phyloP scores from a whole-genome alignment of 2,329 filamentous ascomycete genomes.

The Botrytis byssoidea region DNA sequence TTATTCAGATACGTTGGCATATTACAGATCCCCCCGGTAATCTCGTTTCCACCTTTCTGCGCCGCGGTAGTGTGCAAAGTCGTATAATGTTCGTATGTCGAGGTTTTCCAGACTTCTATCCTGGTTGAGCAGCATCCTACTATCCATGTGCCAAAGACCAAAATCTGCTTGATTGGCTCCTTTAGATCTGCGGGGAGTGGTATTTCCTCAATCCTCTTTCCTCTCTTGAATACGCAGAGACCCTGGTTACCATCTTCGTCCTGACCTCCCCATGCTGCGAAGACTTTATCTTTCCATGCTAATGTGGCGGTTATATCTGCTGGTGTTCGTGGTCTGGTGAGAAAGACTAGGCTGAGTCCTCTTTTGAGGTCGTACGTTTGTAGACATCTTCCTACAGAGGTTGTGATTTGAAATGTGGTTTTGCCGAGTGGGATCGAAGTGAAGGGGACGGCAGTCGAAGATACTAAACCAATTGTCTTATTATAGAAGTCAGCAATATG shows the following conservation, averaged over 20 bases:
- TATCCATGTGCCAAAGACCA: slow-evolving; percentile 90
- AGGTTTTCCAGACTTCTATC: slow-evolving; percentile 86
- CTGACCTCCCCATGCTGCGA: slow-evolving; percentile 82
- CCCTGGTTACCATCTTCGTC: slow-evolving; percentile 57
- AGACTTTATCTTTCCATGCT: slow-evolving; percentile 82
- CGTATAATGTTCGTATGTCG: slow-evolving; percentile 84
- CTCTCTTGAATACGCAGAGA: slow-evolving; percentile 88
- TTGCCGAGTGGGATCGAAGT: slow-evolving; percentile 86
- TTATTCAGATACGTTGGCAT: slow-evolving; percentile 98
- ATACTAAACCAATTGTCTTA: slow-evolving; percentile 89
- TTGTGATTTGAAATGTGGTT: slow-evolving; percentile 95
- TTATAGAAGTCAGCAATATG: slow-evolving; percentile 25
- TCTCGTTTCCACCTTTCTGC: slow-evolving; percentile 59
- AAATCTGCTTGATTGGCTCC: slow-evolving; percentile 72
- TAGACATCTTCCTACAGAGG: slow-evolving; percentile 82
- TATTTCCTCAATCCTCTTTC: slow-evolving; percentile 77
- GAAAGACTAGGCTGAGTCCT: slow-evolving; percentile 88
- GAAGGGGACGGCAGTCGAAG: slow-evolving; percentile 86
- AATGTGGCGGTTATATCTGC: slow-evolving; percentile 79
- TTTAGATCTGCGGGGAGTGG: slow-evolving; percentile 62
- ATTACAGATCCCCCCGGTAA: slow-evolving; percentile 77
- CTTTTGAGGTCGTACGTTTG: slow-evolving; percentile 94
- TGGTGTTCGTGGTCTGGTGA: slow-evolving; percentile 87
- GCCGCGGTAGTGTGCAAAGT: slow-evolving; percentile 63
- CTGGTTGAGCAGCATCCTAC: slow-evolving; percentile 72